These are phyloP conservation scores for Phytophthora tentaculata DNA, from an alignment of 352 stramenopile genomes.

Conservation along the genomic window DNA sequence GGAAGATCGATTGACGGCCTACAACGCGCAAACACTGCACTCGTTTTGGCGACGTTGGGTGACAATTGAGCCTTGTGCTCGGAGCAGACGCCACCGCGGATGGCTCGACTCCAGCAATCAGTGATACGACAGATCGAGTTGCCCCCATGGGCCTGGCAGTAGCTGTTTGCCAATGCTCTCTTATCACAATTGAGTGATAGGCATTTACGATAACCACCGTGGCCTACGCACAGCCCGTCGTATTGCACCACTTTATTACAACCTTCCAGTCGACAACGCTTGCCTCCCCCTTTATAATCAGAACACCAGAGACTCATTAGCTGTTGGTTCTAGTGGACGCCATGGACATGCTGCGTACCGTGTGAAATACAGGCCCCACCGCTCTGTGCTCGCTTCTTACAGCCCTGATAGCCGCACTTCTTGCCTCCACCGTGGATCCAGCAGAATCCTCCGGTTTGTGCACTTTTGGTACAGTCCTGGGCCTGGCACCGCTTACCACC, in stretches of 20 bases:
- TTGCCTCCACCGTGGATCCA: slow-evolving; percentile 69
- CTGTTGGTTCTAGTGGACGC: background rate
- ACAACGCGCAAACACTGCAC: slow-evolving; percentile 1
- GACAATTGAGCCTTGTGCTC: slow-evolving; percentile 37
- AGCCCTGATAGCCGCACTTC: slow-evolving; percentile 54
- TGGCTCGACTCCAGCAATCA: slow-evolving; percentile 44
- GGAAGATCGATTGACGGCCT: slow-evolving; percentile 24
- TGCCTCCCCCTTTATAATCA: slow-evolving; percentile 43
- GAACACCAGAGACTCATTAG: slow-evolving; percentile 11
- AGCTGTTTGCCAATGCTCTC: slow-evolving; percentile 54
- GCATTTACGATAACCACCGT: slow-evolving; percentile 63
- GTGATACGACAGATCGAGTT: slow-evolving; percentile 41
- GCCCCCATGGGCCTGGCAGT: slow-evolving; percentile 54
- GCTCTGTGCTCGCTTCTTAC: slow-evolving; percentile 59
- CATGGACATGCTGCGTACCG: slow-evolving; percentile 12
- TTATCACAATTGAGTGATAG: slow-evolving; percentile 52
- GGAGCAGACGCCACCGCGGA: slow-evolving; percentile 43
- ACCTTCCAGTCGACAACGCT: slow-evolving; percentile 48
- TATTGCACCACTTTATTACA: slow-evolving; percentile 75
- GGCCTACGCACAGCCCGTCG: slow-evolving; percentile 58
- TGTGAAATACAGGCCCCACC: slow-evolving; percentile 65
- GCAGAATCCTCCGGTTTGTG: slow-evolving; percentile 52
- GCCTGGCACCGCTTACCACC: slow-evolving; percentile 58
- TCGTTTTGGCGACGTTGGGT: background rate
- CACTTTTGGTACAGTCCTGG: slow-evolving; percentile 40